Percentiles rank a stretch among this genome's conserved stretches.
Evolutionary conservation across 2,329 filamentous ascomycete species (phyloP).

Genomic region (Aspergillus felis): DNA sequence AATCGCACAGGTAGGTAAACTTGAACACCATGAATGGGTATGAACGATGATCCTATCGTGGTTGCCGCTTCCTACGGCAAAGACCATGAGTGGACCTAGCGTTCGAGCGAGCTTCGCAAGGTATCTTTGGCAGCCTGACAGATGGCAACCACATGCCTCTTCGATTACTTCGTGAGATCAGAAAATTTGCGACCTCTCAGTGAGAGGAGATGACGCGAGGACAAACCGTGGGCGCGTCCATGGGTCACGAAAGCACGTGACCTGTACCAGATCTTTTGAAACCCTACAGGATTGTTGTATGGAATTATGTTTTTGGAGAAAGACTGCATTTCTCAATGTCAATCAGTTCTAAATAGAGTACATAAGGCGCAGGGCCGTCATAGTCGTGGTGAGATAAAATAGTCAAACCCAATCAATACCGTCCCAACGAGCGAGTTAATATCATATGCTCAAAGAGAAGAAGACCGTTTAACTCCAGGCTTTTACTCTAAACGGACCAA

Average conservation of each 20-base stretch:
- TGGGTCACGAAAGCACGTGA: constrained; percentile 36
- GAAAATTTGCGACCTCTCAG: not conserved
- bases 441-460: constrained; percentile 10
- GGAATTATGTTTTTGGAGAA: not conserved
- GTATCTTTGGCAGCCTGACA: not conserved
- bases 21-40: constrained; percentile 40
- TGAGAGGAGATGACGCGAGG: not conserved
- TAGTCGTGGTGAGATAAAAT: not conserved
- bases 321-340: not conserved
- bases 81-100: not conserved
- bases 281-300: not conserved
- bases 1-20: constrained; percentile 68
- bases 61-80: not conserved
- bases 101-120: not conserved
- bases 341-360: not conserved
- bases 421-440: constrained; percentile 3
- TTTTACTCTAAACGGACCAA: constrained; percentile 17
- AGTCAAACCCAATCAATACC: not conserved
- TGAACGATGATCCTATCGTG: not conserved
- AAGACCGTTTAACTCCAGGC: constrained; percentile 28
- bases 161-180: not conserved
- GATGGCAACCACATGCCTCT: not conserved
- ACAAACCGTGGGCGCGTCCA: constrained; percentile 18
- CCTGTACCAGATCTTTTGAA: not conserved
- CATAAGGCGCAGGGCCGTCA: not conserved